Conservation (phyloP, 371 early-diverging fungal species). For the Mucor ambiguus region DNA sequence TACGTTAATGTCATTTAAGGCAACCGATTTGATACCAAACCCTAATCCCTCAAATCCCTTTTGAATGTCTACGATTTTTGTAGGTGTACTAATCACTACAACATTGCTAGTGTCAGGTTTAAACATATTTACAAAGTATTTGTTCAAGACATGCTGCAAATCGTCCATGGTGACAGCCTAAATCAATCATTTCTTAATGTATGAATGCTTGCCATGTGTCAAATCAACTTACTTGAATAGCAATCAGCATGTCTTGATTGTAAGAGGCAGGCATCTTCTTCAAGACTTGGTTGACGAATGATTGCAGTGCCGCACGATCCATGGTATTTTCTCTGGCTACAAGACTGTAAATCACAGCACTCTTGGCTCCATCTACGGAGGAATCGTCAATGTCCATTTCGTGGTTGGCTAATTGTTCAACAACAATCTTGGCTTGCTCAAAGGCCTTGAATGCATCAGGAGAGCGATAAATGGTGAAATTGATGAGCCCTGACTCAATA, state of each 20-base stretch:
- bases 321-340: conserved; percentile 62
- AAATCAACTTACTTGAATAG: conserved; percentile 39
- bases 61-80: conserved; percentile 53
- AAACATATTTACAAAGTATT: conserved; percentile 61
- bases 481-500: conserved; percentile 56
- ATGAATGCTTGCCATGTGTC: neutral
- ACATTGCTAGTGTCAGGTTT: conserved; percentile 54
- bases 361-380: conserved; percentile 67
- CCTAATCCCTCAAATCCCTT: conserved; percentile 42
- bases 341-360: conserved; percentile 64
- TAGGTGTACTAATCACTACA: conserved; percentile 58
- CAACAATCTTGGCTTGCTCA: conserved; percentile 58
- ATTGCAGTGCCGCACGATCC: conserved; percentile 59
- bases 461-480: conserved; percentile 59
- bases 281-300: conserved; percentile 62
- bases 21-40: conserved; percentile 34
- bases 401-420: conserved; percentile 50
- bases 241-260: conserved; percentile 52
- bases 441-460: conserved; percentile 65
- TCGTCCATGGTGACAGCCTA: conserved; percentile 53
- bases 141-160: conserved; percentile 39
- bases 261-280: conserved; percentile 58
- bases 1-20: conserved; percentile 42
- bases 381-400: conserved; percentile 58
- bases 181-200: neutral